A percentile compares a stretch with the other conserved stretches of the same genome.
Evolutionary conservation across 129 eudicot species (phyloP).

Genomic region (Tagetes patula): DNA sequence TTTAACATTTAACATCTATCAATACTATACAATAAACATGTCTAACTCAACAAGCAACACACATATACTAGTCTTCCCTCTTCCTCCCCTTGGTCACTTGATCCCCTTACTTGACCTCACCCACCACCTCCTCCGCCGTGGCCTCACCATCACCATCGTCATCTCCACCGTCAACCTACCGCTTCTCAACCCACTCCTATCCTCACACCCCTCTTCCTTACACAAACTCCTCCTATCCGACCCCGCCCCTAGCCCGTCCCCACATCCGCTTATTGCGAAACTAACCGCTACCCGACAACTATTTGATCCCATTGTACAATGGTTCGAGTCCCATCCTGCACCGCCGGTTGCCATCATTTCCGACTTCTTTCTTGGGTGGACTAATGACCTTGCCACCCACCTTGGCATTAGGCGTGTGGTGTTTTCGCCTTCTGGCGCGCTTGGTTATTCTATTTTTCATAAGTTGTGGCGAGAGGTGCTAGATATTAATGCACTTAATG

Average conservation of each 20-base stretch:
- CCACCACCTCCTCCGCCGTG: constrained; percentile 48
- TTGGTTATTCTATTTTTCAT: constrained; percentile 15
- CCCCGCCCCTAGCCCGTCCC: constrained; percentile 37
- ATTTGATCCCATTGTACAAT: constrained; percentile 15
- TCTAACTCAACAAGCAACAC: constrained; percentile 25
- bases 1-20: not conserved
- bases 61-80: constrained; percentile 66
- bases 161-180: constrained; percentile 54
- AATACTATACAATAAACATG: constrained; percentile 17
- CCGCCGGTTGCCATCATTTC: constrained; percentile 31
- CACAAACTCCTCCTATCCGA: constrained; percentile 40
- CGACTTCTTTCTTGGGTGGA: constrained; percentile 54
- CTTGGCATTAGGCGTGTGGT: constrained; percentile 34
- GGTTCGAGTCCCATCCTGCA: constrained; percentile 24
- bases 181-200: constrained; percentile 50
- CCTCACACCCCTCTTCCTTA: constrained; percentile 44
- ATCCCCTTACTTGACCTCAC: constrained; percentile 62
- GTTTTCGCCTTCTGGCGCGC: constrained; percentile 43
- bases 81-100: constrained; percentile 68
- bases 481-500: not conserved
- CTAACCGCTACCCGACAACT: constrained; percentile 11
- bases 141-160: constrained; percentile 56
- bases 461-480: constrained; percentile 22
- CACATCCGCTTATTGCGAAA: constrained; percentile 25
- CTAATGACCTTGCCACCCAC: constrained; percentile 25